phyloP scores from a whole-genome alignment of 1,139 yeast genomes.

The Tardiomyces depauwii region DNA sequence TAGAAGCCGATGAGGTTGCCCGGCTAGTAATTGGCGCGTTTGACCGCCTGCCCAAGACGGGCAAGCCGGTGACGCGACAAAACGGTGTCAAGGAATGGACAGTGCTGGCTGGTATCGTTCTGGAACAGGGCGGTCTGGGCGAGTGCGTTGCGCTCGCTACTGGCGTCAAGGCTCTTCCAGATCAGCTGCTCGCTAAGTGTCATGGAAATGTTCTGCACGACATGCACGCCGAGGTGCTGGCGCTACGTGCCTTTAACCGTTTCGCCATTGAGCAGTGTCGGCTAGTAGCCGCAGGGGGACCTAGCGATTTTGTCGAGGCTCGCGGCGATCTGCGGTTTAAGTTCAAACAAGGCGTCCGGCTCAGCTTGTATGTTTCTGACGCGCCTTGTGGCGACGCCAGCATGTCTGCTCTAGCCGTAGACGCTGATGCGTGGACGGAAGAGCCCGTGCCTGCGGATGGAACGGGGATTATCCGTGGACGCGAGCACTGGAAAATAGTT shows the following conservation, averaged over 20 bases:
- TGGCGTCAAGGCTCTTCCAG: slow-evolving; percentile 74
- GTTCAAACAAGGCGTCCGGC: not conserved
- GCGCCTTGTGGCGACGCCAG: slow-evolving; percentile 93
- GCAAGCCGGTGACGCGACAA: slow-evolving; percentile 49
- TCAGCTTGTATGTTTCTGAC: slow-evolving; percentile 59
- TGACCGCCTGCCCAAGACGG: slow-evolving; percentile 27
- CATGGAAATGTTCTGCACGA: slow-evolving; percentile 67
- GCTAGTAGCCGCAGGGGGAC: not conserved
- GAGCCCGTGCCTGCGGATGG: slow-evolving; percentile 18
- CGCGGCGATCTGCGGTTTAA: not conserved
- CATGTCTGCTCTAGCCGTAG: slow-evolving; percentile 33
- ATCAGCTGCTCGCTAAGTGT: slow-evolving; percentile 24
- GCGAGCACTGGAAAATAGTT: slow-evolving; percentile 43
- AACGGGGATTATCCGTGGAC: slow-evolving; percentile 42
- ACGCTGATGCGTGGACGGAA: slow-evolving; percentile 13
- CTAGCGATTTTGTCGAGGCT: not conserved
- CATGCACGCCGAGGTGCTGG: slow-evolving; percentile 77
- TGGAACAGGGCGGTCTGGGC: slow-evolving; percentile 27
- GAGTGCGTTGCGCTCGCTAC: slow-evolving; percentile 48
- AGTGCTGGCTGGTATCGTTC: slow-evolving; percentile 59
- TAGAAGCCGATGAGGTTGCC: slow-evolving; percentile 23
- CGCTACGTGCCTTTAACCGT: slow-evolving; percentile 56
- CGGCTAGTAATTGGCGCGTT: slow-evolving; percentile 24
- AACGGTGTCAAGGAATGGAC: slow-evolving; percentile 77
- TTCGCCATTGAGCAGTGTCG: slow-evolving; percentile 29